Evolutionary conservation across 345 rosid species (phyloP).

Genomic region (Arabis alpina): DNA sequence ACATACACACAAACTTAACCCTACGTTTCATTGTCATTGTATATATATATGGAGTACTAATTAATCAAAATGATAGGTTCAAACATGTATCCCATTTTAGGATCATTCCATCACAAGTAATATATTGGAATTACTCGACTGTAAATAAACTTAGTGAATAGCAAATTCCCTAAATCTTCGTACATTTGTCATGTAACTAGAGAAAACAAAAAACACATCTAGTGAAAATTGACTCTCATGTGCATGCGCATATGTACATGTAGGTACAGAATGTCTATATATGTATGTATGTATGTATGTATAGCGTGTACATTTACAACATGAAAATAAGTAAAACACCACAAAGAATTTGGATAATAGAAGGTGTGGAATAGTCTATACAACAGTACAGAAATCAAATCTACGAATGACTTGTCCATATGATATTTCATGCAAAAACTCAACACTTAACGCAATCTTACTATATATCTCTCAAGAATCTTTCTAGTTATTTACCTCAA

Average conservation of each 20-base stretch:
- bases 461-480: neutral
- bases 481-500: neutral
- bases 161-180: neutral
- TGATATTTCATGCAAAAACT: neutral
- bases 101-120: conserved; percentile 12
- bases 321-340: neutral
- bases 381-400: neutral
- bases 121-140: too few relatives aligned
- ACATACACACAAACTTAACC: neutral
- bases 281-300: neutral
- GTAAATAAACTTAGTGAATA: too few relatives aligned
- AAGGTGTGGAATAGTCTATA: neutral
- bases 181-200: neutral
- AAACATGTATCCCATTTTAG: conserved; percentile 3
- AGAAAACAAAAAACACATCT: neutral
- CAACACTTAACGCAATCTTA: conserved; percentile 1
- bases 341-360: neutral
- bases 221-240: neutral
- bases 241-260: neutral
- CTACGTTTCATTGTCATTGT: neutral
- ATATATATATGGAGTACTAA: neutral
- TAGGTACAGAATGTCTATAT: neutral
- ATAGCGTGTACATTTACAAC: neutral
- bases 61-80: neutral
- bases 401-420: conserved; percentile 1